Evolutionary conservation across 352 stramenopile genomes (phyloP).

Genomic region (Pythium scleroteichum): DNA sequence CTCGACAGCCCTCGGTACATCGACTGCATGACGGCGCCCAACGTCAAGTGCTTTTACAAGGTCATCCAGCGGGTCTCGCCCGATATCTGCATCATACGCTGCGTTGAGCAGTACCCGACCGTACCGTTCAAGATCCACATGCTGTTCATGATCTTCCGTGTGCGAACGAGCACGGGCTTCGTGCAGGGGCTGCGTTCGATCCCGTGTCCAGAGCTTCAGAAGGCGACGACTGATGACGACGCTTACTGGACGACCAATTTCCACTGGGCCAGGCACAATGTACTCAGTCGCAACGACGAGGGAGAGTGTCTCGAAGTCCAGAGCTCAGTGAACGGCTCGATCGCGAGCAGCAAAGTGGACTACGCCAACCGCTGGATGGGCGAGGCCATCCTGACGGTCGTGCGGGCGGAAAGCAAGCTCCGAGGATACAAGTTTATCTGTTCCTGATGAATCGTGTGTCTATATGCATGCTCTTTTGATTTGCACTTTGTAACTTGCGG

Average conservation of each 20-base stretch:
- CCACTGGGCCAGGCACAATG: conserved; percentile 17
- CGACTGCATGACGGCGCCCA: conserved; percentile 2
- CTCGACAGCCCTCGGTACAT: conserved; percentile 3
- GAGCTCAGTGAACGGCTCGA: conserved; percentile 17
- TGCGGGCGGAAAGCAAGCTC: conserved; percentile 18
- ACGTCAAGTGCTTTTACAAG: conserved; percentile 16
- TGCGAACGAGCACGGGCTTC: conserved; percentile 7
- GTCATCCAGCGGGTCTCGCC: conserved; percentile 19
- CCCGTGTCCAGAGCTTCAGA: conserved; percentile 6
- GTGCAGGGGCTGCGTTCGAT: conserved; percentile 2
- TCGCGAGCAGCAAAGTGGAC: conserved; percentile 1
- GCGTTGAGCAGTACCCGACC: conserved; percentile 15
- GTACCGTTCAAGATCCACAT: conserved; percentile 13
- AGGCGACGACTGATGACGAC: conserved; percentile 11
- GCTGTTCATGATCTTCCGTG: conserved; percentile 19
- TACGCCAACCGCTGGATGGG: conserved; percentile 26
- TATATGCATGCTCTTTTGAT: too few relatives aligned
- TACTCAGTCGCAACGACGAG: neutral
- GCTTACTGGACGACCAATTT: conserved; percentile 14
- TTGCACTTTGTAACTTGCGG: too few relatives aligned
- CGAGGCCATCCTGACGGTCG: conserved; percentile 16
- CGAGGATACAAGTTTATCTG: conserved; percentile 3
- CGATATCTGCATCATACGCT: conserved; percentile 15
- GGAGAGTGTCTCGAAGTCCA: neutral
- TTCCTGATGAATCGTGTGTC: neutral